Evolutionary conservation across 2,329 filamentous ascomycete species (phyloP).

Genomic region (Aphanoascus verrucosus): DNA sequence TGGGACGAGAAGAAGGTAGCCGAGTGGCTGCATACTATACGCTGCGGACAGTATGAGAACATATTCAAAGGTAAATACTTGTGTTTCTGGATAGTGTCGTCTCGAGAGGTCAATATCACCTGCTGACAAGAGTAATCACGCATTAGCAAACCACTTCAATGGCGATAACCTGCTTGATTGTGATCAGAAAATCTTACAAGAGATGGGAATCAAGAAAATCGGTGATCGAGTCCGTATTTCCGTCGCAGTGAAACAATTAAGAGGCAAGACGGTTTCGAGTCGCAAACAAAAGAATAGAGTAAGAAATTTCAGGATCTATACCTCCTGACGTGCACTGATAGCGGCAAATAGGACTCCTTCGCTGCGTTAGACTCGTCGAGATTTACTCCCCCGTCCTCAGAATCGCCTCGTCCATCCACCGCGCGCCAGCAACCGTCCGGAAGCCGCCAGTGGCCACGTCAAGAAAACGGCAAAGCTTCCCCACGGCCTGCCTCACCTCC

Average conservation of each 20-base stretch:
- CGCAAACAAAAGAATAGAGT: conserved; percentile 80
- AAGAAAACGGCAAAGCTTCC: conserved; percentile 40
- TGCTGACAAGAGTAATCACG: conserved; percentile 5
- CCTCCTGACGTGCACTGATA: not conserved
- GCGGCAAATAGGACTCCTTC: conserved; percentile 60
- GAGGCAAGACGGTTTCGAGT: conserved; percentile 64
- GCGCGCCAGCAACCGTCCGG: conserved; percentile 42
- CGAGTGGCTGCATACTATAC: conserved; percentile 82
- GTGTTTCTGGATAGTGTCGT: not conserved
- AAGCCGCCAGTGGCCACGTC: conserved; percentile 50
- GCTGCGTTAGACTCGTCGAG: conserved; percentile 61
- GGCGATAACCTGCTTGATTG: conserved; percentile 94
- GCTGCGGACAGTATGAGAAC: conserved; percentile 87
- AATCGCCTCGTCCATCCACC: conserved; percentile 53
- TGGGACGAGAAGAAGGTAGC: conserved; percentile 90
- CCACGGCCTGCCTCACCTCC: conserved; percentile 64
- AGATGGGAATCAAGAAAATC: conserved; percentile 97
- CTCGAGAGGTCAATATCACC: not conserved
- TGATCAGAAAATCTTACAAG: conserved; percentile 90
- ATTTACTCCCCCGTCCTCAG: conserved; percentile 51
- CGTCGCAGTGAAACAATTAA: conserved; percentile 70
- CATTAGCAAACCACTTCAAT: conserved; percentile 77
- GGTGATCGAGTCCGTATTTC: conserved; percentile 90
- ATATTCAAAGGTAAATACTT: conserved; percentile 55
- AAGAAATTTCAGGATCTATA: conserved; percentile 25